A percentile compares a stretch with the other conserved stretches of the same genome.
Evolutionary conservation across 164 flowering plant species (phyloP).

Genomic region (Houttuynia cordata): DNA sequence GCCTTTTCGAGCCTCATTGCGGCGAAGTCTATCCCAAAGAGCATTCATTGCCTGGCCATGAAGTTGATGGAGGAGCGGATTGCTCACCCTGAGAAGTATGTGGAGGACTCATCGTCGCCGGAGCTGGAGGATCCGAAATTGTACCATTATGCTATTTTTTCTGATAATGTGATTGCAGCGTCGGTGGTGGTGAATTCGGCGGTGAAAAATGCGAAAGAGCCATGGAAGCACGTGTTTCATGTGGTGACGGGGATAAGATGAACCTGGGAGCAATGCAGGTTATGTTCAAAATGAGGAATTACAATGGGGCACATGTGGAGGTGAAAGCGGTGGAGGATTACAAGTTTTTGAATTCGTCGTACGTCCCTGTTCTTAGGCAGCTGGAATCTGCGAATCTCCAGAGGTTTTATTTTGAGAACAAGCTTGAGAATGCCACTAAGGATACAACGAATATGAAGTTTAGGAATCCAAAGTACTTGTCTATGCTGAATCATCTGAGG

Average conservation of each 20-base stretch:
- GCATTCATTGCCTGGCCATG: conserved; percentile 23
- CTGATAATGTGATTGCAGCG: conserved; percentile 20
- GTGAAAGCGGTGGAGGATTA: conserved; percentile 23
- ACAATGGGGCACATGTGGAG: conserved; percentile 19
- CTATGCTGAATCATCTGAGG: conserved; percentile 13
- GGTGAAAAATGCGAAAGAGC: conserved; percentile 18
- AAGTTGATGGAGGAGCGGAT: conserved; percentile 20
- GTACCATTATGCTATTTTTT: conserved; percentile 19
- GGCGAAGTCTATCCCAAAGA: conserved; percentile 22
- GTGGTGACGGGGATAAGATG: conserved; percentile 22
- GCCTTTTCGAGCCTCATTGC: conserved; percentile 23
- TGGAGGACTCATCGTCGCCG: conserved; percentile 5
- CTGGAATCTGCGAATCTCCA: conserved; percentile 20
- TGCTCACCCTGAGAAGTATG: conserved; percentile 17
- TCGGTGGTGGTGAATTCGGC: conserved; percentile 25
- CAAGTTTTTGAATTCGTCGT: conserved; percentile 19
- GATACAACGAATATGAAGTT: conserved; percentile 21
- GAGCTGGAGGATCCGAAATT: conserved; percentile 17
- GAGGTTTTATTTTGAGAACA: conserved; percentile 21
- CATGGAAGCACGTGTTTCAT: conserved; percentile 22
- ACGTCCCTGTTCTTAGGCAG: conserved; percentile 20
- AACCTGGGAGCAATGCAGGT: conserved; percentile 24
- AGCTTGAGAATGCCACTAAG: conserved; percentile 22
- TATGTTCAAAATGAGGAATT: conserved; percentile 15
- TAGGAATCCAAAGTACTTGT: conserved; percentile 21